Evolutionary conservation across 192 early-diverging fungal genomes (phyloP).

Genomic region (Coemansia sp.): DNA sequence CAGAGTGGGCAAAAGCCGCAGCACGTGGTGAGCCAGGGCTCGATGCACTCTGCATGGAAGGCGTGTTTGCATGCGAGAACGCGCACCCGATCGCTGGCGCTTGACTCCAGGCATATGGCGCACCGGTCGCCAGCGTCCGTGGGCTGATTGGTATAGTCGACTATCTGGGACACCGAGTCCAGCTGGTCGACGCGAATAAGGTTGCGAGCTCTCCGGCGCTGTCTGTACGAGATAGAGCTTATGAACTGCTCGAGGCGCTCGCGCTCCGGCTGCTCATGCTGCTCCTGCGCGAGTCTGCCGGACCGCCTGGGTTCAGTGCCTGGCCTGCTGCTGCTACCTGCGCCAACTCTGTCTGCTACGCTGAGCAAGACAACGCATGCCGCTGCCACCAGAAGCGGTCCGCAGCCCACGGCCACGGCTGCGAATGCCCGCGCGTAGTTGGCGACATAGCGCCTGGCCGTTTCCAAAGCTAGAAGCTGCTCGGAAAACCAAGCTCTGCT

Average conservation of each 20-base stretch:
- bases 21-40: slow-evolving; percentile 44
- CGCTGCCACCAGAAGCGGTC: background rate
- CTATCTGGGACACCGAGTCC: slow-evolving; percentile 16
- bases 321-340: background rate
- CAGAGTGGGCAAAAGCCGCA: slow-evolving; percentile 44
- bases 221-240: slow-evolving; percentile 6
- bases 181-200: slow-evolving; percentile 6
- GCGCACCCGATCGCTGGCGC: slow-evolving; percentile 11
- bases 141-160: background rate
- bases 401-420: background rate
- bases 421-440: background rate
- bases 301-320: background rate
- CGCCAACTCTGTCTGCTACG: background rate
- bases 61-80: slow-evolving; percentile 33
- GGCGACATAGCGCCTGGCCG: background rate
- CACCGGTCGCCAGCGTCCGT: slow-evolving; percentile 6
- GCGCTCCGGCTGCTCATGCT: background rate
- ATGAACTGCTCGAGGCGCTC: slow-evolving; percentile 1
- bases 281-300: background rate
- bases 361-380: background rate
- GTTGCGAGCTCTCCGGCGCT: background rate
- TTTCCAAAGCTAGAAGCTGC: background rate
- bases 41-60: slow-evolving; percentile 48
- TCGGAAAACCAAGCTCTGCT: background rate
- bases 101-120: slow-evolving; percentile 30